Evolutionary conservation across 805 yeast species (phyloP).

Genomic region (Osmozyma mogii): DNA sequence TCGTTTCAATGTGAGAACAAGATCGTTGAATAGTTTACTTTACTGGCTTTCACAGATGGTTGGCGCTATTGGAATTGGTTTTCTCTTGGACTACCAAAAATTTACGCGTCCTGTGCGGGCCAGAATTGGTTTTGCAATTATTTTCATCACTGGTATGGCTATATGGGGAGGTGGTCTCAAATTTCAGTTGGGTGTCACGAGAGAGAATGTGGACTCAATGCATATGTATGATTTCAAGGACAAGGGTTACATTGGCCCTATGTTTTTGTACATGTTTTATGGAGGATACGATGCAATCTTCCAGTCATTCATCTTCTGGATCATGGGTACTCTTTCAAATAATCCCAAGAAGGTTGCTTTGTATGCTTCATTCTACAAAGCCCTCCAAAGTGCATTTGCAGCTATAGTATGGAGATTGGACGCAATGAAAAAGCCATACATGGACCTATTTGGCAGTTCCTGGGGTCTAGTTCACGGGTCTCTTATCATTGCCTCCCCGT

Average conservation of each 20-base stretch:
- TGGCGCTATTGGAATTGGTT: conserved; percentile 46
- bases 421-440: conserved; percentile 29
- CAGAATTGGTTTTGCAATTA: conserved; percentile 34
- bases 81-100: conserved; percentile 36
- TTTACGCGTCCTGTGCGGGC: conserved; percentile 40
- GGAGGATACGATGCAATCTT: conserved; percentile 53
- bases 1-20: conserved; percentile 49
- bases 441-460: conserved; percentile 37
- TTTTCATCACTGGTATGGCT: conserved; percentile 34
- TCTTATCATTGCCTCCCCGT: conserved; percentile 41
- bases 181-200: conserved; percentile 35
- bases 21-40: conserved; percentile 52
- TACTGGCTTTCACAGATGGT: conserved; percentile 57
- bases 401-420: conserved; percentile 56
- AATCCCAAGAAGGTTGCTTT: conserved; percentile 47
- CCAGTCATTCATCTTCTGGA: conserved; percentile 53
- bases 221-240: conserved; percentile 40
- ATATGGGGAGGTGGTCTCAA: conserved; percentile 56
- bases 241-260: conserved; percentile 44
- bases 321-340: conserved; percentile 52
- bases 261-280: conserved; percentile 56
- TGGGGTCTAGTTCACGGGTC: conserved; percentile 47
- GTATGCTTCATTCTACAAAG: conserved; percentile 57
- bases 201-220: conserved; percentile 21
- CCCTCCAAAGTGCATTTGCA: conserved; percentile 57